Base-by-base conservation (phyloP, 768 basidiomycete genomes). In the Podaxis sp. region DNA sequence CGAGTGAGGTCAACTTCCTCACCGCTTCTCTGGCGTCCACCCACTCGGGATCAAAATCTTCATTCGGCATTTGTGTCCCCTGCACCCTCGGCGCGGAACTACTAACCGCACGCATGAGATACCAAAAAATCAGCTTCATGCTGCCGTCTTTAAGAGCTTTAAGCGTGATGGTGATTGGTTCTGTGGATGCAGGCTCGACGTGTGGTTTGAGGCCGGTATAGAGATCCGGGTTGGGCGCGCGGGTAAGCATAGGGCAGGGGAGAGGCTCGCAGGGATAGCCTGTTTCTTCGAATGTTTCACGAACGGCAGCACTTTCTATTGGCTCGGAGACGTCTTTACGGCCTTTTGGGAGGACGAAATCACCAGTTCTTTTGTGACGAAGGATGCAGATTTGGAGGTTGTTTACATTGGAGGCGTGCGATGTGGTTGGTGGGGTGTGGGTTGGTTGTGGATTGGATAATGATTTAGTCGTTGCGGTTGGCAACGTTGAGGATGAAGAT, bases 251-350 rank as follows among this genome's bases (percentile, higher is more conserved):
- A 50, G 71, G 73, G 50, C 76, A 71, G 1, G 82, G 79, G 63
- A 84, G 76, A 38, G 83, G 70, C 21, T 70, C 66, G 68, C 86
- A 87, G 3, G 70, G 70, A 64, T 82, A 88, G 4, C 85, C 86
- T 0, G 85, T 87, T 73, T 88, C 86, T 66, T 86, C 88, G 66
- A 76, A 85, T 0, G 85, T 85, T 71, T 89, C 87, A 16, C 87
- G 76, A 4, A 84, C 62, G 0, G 86, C 86, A 1, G 86, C 75
- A 1, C 59, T 64, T 57, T 82, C 79, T 16, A 84, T 71, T 4
- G 73, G 71, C 69, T 88, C 87, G 1, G 79, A 79, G 21, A 74
- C 67, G 66, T 87, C 84, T 66, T 87, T 87, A 35, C 84, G 77
- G 4, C 86, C 87, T 63, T 87, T 88, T 36, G 87, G 83, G 11